Evolutionary conservation across 805 yeast genomes (phyloP), one percentile per base, ranked within the genome.

Genomic region (Yamadazyma tumulicola): DNA sequence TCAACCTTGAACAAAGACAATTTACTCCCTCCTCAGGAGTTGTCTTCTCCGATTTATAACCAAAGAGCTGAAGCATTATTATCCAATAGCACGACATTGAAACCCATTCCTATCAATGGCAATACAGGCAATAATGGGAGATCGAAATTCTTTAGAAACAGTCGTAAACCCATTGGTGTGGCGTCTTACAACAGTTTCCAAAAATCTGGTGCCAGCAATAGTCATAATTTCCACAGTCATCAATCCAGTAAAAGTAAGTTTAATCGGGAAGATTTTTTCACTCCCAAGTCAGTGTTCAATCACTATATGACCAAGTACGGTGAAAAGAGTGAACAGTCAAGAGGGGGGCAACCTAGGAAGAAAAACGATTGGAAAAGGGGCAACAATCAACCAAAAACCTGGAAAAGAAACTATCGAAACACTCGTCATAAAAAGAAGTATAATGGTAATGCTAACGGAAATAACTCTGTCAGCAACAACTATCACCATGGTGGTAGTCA

Each of bases 251-350:
- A 38, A 30, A 46, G 42, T 31, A 59, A 54, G 32, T 80, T 74
- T 48, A 76, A 76, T 45, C 69, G 91, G 33, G 81, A 79, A 47
- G 91, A 84, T 51, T 80, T 72, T 46, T 84, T 82, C 53, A 84
- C 93, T 3, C 93, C 93, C 3, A 83, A 82, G 36, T 77, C 88
- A 17, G 81, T 79, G 5, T 74, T 78, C 48, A 76, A 74, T 38
- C 81, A 79, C 44, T 82, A 79, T 53, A 74, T 82, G 82, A 86
- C 77, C 43, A 78, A 79, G 43, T 67, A 65, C 41, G 67, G 79
- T 59, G 59, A 72, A 62, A 55, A 67, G 45, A 52, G 36, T 66
- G 55, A 56, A 37, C 51, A 49, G 38, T 36, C 42, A 34, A 32
- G 44, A 52, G n/a, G n/a, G n/a, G n/a, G n/a, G n/a, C 21, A 20